Base-by-base conservation (phyloP, 768 basidiomycete genomes). In the Termitomyces sp. region DNA sequence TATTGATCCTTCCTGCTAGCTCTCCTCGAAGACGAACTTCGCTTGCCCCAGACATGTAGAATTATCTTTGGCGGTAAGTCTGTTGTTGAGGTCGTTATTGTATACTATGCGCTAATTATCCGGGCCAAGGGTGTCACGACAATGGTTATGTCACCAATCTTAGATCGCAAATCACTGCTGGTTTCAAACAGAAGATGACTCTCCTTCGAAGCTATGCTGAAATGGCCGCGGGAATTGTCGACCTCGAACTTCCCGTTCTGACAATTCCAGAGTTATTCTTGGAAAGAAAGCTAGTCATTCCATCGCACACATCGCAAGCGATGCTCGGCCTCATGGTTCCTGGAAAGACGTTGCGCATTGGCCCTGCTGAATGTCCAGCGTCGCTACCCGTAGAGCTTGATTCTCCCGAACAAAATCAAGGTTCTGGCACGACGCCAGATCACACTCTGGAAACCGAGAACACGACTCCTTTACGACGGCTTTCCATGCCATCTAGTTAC, bases 81-180 rank as follows among this genome's bases (percentile, higher is more conserved):
- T 9, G 8, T 6, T 6, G 5, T 31, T 32, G 22, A 52, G 9
- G 13, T n/a, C 32, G n/a, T 14, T 34, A 16, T 32, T 18, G 20
- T 20, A 26, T 41, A 22, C 37, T 29, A 13, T 1, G 20, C 18
- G 24, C 42, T 46, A 16, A 34, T n/a, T n/a, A 58, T 22, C 20
- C 27, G 4, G 34, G 16, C 9, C 5, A 12, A 88, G 86, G 86
- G 60, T 85, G 83, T 64, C 88, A 89, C 67, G 87, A 89, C 71
- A 83, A 83, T 71, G 87, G 88, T 63, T 89, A 90, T 71, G 77
- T 80, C 51, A 78, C 81, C 26, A 77, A 75, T 57, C 78, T 90
- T 53, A 79, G 80, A 47, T 82, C 85, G 20, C 79, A 85, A 51
- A 80, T 86, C 53, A 87, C 87, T 44, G 79, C 82, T 31, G 86